Evolutionary conservation across 495 filamentous ascomycete genomes (phyloP).

Genomic region (Penicillium flavigenum): DNA sequence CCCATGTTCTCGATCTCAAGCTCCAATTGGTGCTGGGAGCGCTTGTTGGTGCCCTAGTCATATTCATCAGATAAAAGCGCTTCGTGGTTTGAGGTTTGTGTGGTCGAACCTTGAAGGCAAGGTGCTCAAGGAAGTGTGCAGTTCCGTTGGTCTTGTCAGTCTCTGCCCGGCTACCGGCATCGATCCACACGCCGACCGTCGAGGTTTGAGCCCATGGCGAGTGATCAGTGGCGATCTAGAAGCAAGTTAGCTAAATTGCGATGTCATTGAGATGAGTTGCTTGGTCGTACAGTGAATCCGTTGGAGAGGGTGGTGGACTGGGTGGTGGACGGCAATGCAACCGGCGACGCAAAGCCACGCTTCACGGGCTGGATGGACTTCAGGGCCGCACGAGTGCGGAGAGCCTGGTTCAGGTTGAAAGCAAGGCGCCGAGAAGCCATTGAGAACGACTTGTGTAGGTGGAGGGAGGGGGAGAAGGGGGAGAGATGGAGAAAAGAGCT

Average conservation of each 20-base stretch:
- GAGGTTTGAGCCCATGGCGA: conserved; percentile 98
- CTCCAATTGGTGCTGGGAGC: conserved; percentile 94
- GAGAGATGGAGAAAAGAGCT: conserved; percentile 37
- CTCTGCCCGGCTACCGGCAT: conserved; percentile 96
- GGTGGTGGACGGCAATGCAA: conserved; percentile 71
- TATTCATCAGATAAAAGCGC: conserved; percentile 25
- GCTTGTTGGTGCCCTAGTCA: conserved; percentile 80
- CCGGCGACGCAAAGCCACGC: conserved; percentile 83
- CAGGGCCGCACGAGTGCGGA: conserved; percentile 77
- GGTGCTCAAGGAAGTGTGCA: conserved; percentile 98
- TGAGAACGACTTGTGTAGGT: conserved; percentile 39
- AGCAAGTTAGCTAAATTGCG: conserved; percentile 38
- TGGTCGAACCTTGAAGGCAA: conserved; percentile 88
- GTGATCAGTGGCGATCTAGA: conserved; percentile 93
- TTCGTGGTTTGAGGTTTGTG: conserved; percentile 5
- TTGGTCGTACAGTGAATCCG: conserved; percentile 81
- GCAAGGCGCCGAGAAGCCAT: conserved; percentile 97
- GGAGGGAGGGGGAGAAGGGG: conserved; percentile 28
- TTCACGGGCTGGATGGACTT: conserved; percentile 68
- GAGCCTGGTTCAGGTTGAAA: conserved; percentile 79
- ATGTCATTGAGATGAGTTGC: conserved; percentile 26
- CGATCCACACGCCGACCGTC: conserved; percentile 98
- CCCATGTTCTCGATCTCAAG: conserved; percentile 99
- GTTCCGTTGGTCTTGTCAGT: conserved; percentile 98
- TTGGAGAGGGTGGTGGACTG: conserved; percentile 95